Percentiles rank a stretch among this genome's conserved stretches.
phyloP scores from a whole-genome alignment of 2,329 filamentous ascomycete species.

The Helminthosporium solani region DNA sequence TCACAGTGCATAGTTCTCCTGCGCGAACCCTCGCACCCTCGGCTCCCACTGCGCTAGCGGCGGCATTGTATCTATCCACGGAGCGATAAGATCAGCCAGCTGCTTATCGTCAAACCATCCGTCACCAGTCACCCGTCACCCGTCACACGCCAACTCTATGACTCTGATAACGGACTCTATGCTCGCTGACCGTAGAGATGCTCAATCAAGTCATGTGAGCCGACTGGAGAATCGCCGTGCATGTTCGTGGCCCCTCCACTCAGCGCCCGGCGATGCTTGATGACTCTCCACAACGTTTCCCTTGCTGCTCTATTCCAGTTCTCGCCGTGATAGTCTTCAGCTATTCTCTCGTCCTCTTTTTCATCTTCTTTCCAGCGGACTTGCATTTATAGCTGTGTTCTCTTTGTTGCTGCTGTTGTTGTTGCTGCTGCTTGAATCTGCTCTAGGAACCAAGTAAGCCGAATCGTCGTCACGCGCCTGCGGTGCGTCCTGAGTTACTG shows the following conservation, averaged over 20 bases:
- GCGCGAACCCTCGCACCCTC: neutral
- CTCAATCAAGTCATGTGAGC: constrained; percentile 23
- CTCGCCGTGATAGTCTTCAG: neutral
- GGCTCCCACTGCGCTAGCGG: constrained; percentile 17
- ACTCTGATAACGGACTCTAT: constrained; percentile 15
- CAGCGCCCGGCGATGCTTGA: constrained; percentile 2
- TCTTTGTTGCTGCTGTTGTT: neutral
- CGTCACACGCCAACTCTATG: constrained; percentile 14
- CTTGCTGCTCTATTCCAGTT: neutral
- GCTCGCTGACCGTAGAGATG: constrained; percentile 16
- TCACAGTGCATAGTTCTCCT: no score
- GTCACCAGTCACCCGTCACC: constrained; percentile 17
- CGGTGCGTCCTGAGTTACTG: neutral
- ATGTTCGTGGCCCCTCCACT: constrained; percentile 5
- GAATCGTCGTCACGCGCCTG: neutral
- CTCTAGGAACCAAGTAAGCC: no score
- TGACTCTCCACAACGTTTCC: constrained; percentile 17
- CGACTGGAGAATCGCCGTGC: constrained; percentile 22
- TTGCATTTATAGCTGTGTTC: neutral
- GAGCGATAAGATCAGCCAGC: constrained; percentile 11
- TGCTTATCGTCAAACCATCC: constrained; percentile 11
- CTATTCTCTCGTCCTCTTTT: neutral
- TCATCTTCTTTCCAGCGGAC: neutral
- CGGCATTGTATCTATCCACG: constrained; percentile 19
- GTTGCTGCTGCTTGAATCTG: neutral